These are phyloP conservation scores for Intubia oerlemansii DNA, from an alignment of 2,329 filamentous ascomycete species.

Conservation along the genomic window DNA sequence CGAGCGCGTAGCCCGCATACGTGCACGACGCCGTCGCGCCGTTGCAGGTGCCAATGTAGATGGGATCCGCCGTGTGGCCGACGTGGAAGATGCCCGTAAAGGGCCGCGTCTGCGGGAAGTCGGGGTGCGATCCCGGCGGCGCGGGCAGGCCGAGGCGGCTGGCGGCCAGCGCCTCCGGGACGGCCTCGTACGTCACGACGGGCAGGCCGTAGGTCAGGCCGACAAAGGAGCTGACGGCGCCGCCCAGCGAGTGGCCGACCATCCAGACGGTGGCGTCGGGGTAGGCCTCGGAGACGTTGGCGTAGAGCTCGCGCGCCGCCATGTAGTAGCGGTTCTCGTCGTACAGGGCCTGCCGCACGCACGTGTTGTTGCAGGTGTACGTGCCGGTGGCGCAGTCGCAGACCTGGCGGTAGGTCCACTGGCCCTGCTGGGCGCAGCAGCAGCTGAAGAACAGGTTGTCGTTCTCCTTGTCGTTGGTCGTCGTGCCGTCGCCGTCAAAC, in stretches of 20 bases:
- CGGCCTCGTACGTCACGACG: conserved; percentile 80
- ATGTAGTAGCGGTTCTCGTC: conserved; percentile 84
- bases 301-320: conserved; percentile 71
- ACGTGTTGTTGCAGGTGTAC: conserved; percentile 84
- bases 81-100: conserved; percentile 74
- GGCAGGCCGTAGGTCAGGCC: conserved; percentile 82
- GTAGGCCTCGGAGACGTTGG: conserved; percentile 79
- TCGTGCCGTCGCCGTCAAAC: conserved; percentile 92
- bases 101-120: conserved; percentile 45
- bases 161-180: conserved; percentile 76
- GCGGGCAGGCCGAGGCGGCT: conserved; percentile 65
- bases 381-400: conserved; percentile 80
- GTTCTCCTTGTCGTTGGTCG: conserved; percentile 92
- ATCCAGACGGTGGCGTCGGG: conserved; percentile 74
- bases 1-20: conserved; percentile 80
- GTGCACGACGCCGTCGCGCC: conserved; percentile 76
- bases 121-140: conserved; percentile 57
- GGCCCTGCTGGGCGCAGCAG: conserved; percentile 86
- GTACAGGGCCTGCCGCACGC: conserved; percentile 50
- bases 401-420: conserved; percentile 75
- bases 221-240: conserved; percentile 70
- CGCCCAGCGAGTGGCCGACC: conserved; percentile 79
- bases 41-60: conserved; percentile 84
- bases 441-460: conserved; percentile 97
- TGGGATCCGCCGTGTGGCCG: conserved; percentile 85